Conservation (phyloP, 139 green algal genomes). For the Coccomyxa sp. region DNA sequence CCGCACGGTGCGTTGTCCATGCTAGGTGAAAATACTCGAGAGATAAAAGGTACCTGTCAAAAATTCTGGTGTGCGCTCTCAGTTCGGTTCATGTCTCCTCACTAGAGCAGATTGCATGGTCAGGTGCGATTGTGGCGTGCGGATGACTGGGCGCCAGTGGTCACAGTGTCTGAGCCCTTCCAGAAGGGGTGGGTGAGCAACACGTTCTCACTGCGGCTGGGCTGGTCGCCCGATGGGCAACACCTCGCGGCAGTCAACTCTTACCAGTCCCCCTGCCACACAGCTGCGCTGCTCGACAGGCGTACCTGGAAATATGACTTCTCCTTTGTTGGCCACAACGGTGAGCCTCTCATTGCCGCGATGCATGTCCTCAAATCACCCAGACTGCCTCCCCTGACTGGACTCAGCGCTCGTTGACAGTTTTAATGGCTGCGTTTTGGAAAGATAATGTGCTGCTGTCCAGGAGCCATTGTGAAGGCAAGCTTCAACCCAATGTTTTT, state of each 20-base stretch:
- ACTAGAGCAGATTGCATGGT: too few relatives aligned
- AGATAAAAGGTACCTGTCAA: background rate
- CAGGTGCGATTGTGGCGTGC: constrained; percentile 59
- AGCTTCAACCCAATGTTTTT: background rate
- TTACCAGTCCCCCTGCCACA: constrained; percentile 55
- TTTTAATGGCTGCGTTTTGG: too few relatives aligned
- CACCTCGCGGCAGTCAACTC: constrained; percentile 59
- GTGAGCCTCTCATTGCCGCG: constrained; percentile 31
- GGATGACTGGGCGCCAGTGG: constrained; percentile 60
- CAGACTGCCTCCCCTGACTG: too few relatives aligned
- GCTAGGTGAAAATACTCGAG: background rate
- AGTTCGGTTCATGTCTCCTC: background rate
- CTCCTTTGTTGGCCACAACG: constrained; percentile 49
- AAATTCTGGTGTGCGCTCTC: background rate
- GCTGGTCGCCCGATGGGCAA: constrained; percentile 68
- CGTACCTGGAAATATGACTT: constrained; percentile 29
- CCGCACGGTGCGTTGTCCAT: constrained; percentile 28
- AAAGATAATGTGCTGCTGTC: background rate
- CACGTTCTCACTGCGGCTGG: constrained; percentile 42
- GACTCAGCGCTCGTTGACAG: too few relatives aligned
- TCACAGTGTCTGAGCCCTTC: constrained; percentile 44
- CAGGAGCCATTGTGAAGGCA: background rate
- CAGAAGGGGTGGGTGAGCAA: constrained; percentile 17
- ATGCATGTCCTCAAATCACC: too few relatives aligned
- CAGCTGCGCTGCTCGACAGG: constrained; percentile 48